Base-by-base conservation (phyloP, 2,329 filamentous ascomycete genomes). In the Botrytis tulipae region DNA sequence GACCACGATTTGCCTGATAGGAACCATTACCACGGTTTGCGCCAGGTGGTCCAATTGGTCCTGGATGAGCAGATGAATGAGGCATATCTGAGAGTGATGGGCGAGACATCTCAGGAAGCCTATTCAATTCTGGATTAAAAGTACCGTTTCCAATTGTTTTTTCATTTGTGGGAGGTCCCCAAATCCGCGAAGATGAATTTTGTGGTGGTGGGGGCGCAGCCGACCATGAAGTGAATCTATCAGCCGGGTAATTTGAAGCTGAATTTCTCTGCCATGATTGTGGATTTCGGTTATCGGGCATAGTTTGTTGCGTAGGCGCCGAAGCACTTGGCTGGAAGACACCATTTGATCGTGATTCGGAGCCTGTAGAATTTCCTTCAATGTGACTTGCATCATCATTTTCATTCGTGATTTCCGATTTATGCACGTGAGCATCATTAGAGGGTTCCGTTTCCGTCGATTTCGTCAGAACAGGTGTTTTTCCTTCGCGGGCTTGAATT, bases 121-220 rank as follows among this genome's bases (percentile, higher is more conserved):
- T 60, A 81, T 85, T 86, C 70, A 91, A 85, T 76, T 90, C 88
- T 20, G 88, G 86, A 73, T 88, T 89, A 78, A 95, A 95, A 0
- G 92, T 93, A 61, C 92, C 92, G 80, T 95, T 95, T 5, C 92
- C 92, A 32, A 95, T 89, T 18, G 89, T 90, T 71, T 90, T 87
- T 76, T 93, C 90, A 77, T 88, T 91, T 72, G 89, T 89, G 22
- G n/a, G 91, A 61, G 91, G 89, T 29, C 90, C 92, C 92, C 92
- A 95, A 29, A 94, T 91, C 66, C 87, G 85, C 20, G 80, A 82
- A 37, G 85, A 81, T 18, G 84, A 76, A 62, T 84, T 83, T 66
- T 86, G 86, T 54, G 83, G 80, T 40, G 78, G 78, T 44, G 76
- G 80, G 32, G 78, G 78, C 22, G 76, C 76, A 51, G 77, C 74